Evolutionary conservation across 306 rosid genomes (phyloP).

Genomic region (Sindora glabra): DNA sequence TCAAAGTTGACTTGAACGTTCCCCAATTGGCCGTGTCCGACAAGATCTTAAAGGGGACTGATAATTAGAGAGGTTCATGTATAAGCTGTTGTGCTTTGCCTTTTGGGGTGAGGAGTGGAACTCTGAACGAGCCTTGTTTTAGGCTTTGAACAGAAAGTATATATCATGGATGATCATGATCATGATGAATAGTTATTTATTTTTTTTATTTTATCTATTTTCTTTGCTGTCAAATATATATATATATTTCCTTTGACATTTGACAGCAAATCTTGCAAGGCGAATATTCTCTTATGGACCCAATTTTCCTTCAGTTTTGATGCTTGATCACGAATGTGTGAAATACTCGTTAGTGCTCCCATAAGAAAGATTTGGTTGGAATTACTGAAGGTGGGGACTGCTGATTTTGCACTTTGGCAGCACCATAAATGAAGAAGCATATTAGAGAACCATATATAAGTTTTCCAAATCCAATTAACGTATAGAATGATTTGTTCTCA

Average conservation of each 20-base stretch:
- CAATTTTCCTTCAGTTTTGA: background rate
- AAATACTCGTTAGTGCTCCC: background rate
- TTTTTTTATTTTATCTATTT: background rate
- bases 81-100: no score
- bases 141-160: background rate
- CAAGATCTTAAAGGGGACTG: no score
- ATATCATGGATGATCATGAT: background rate
- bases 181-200: background rate
- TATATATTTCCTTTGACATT: background rate
- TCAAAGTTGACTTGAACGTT: no score
- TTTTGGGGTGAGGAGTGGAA: background rate
- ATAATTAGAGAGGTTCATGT: no score
- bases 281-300: background rate
- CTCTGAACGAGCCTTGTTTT: slow-evolving; percentile 1
- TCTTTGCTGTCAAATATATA: no score
- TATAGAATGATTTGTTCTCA: slow-evolving; percentile 2
- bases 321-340: background rate
- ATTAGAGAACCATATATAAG: slow-evolving; percentile 5
- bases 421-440: background rate
- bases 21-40: no score
- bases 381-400: background rate
- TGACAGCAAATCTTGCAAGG: background rate
- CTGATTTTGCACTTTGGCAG: background rate
- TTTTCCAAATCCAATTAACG: slow-evolving; percentile 1
- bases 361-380: slow-evolving; percentile 18